Base-by-base conservation (phyloP, 2,329 filamentous ascomycete species). In the Microcyclospora pomicola region DNA sequence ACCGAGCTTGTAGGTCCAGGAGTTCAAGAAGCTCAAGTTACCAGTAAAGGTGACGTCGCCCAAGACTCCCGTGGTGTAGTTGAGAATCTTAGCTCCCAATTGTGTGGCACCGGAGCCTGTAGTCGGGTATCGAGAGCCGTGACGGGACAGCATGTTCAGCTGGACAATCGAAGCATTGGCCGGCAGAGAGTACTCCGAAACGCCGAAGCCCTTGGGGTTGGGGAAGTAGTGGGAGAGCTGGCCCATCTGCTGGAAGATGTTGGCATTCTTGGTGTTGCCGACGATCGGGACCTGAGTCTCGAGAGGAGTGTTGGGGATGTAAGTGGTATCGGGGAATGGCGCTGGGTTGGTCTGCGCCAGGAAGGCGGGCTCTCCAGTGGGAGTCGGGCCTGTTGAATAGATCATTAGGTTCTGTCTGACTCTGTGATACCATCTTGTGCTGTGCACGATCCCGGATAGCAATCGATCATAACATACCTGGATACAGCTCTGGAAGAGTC, bases 111-210 rank as follows among this genome's bases (percentile, higher is more conserved):
- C 69, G 27, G 72, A 66, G 1, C 68, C 69, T 2, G 64, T 62
- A 2, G 80, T 81, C 0, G 82, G 82, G 56, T 86, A 87, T 11
- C 82, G 69, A 30, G 78, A 69, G 7, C 82, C 82, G 53, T 86
- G 81, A 1, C 82, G 73, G 10, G 77, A 79, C 4, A 85, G 64
- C 75, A 85, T 78, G 61, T 80, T 64, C 33, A 86, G 63, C 62
- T 82, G 78, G 19, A 77, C 65, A 35, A 85, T 80, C 41, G 79
- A 75, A 0, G 80, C 72, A 10, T 75, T 79, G 6, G 64, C 56
- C 1, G 80, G 81, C 12, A 83, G 56, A 2, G 79, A 67, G 49
- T 79, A 81, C 58, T 87, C 82, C 12, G 79, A 64, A 0, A 82
- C 78, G 2, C 82, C 82, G 45, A 85, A 86, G 1, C 82, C 82